Percentiles rank a stretch among this genome's conserved stretches.
These are phyloP conservation scores for Petunia hybrid DNA, from an alignment of 305 asterid genomes.

Conservation along the genomic window DNA sequence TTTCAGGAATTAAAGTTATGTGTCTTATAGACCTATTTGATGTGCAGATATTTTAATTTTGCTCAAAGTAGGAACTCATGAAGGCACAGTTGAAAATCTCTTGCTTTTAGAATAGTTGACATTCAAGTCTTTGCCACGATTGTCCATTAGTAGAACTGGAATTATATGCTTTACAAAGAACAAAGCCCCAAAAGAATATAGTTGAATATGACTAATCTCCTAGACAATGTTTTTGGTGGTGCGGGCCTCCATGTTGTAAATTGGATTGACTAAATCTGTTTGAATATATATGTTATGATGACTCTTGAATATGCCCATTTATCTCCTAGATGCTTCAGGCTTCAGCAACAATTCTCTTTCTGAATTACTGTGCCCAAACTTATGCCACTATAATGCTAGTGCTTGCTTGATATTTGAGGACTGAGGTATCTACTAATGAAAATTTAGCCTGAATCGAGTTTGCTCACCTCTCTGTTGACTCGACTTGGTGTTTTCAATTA, in stretches of 20 bases:
- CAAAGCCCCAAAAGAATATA: not conserved
- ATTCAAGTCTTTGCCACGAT: conserved; percentile 12
- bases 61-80: conserved; percentile 21
- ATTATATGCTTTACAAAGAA: conserved; percentile 11
- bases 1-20: not conserved
- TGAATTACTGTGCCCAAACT: conserved; percentile 9
- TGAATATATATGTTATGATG: not conserved
- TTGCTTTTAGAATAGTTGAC: conserved; percentile 2
- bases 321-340: not conserved
- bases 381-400: not conserved
- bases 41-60: not conserved
- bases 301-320: not conserved
- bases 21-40: not conserved
- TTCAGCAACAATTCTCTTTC: not conserved
- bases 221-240: conserved; percentile 4
- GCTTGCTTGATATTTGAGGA: conserved; percentile 13
- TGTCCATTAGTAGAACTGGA: not conserved
- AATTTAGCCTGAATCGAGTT: conserved; percentile 3
- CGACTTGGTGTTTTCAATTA: conserved; percentile 9
- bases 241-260: conserved; percentile 5
- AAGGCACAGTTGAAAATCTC: not conserved
- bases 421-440: conserved; percentile 1
- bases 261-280: not conserved
- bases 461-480: conserved; percentile 5
- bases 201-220: conserved; percentile 14